Conservation (phyloP, 1,284 basidiomycete genomes). For the Cutaneotrichosporon dermatis region DNA sequence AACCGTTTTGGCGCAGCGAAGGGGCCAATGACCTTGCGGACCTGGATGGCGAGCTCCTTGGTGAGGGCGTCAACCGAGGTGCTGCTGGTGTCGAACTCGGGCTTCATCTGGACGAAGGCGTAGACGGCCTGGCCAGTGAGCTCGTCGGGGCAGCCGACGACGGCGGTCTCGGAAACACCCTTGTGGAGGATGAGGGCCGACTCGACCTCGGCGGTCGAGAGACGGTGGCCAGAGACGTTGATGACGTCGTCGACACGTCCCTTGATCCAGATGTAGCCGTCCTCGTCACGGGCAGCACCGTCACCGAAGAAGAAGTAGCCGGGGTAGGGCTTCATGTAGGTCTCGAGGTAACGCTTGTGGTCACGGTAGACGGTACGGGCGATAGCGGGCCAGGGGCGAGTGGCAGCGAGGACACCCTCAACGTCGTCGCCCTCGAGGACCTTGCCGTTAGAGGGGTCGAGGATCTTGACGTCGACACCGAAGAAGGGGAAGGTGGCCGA, state of each 20-base stretch:
- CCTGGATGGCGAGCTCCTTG: constrained; percentile 90
- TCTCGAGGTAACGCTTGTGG: constrained; percentile 87
- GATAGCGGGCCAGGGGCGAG: constrained; percentile 89
- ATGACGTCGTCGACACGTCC: constrained; percentile 75
- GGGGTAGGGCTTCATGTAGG: constrained; percentile 69
- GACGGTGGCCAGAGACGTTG: constrained; percentile 85
- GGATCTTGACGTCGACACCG: constrained; percentile 81
- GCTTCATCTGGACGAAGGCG: constrained; percentile 65
- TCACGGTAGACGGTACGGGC: constrained; percentile 91
- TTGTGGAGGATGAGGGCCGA: constrained; percentile 88
- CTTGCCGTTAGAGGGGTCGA: constrained; percentile 64
- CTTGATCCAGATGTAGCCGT: constrained; percentile 98
- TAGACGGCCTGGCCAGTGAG: constrained; percentile 71
- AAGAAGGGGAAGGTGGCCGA: constrained; percentile 97
- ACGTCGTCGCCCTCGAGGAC: constrained; percentile 75
- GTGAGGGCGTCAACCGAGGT: constrained; percentile 64
- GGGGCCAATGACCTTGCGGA: constrained; percentile 91
- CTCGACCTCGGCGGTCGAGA: constrained; percentile 97
- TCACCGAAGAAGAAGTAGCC: constrained; percentile 88
- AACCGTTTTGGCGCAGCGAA: constrained; percentile 87
- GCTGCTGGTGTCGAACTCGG: constrained; percentile 70
- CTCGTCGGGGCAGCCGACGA: constrained; percentile 83
- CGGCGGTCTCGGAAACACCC: constrained; percentile 93
- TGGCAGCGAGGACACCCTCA: constrained; percentile 86
- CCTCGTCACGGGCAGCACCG: constrained; percentile 86